Percentiles rank a stretch among this genome's conserved stretches.
Evolutionary conservation across 352 stramenopile species (phyloP).

Genomic region (Globisporangium rhizosaccharum): DNA sequence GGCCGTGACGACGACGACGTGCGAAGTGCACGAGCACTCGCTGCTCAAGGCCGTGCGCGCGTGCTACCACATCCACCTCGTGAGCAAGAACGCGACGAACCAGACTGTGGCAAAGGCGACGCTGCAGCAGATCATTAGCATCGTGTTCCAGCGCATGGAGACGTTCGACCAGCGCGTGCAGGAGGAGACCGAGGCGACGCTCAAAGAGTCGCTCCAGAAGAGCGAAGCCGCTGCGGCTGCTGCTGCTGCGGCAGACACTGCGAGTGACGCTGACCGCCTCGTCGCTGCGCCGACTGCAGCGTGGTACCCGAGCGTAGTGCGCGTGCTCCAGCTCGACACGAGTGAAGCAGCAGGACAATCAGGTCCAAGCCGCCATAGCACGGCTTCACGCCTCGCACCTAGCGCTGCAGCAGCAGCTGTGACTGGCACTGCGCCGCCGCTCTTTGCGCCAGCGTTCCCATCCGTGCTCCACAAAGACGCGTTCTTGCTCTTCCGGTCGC

Average conservation of each 20-base stretch:
- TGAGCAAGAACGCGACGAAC: constrained; percentile 90
- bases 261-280: constrained; percentile 13
- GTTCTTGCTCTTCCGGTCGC: constrained; percentile 96
- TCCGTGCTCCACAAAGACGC: constrained; percentile 97
- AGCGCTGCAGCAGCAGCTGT: not conserved
- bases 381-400: not conserved
- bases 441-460: constrained; percentile 80
- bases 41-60: constrained; percentile 94
- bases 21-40: constrained; percentile 88
- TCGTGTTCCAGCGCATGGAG: constrained; percentile 97
- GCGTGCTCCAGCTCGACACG: constrained; percentile 21
- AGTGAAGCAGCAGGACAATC: not conserved
- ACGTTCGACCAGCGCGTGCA: constrained; percentile 74
- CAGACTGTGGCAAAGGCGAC: constrained; percentile 97
- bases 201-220: constrained; percentile 48
- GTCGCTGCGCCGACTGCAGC: constrained; percentile 14
- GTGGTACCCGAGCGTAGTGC: constrained; percentile 47
- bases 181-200: constrained; percentile 54
- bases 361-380: not conserved
- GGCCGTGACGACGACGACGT: constrained; percentile 86
- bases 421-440: constrained; percentile 16
- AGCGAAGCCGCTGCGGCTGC: constrained; percentile 18
- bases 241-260: constrained; percentile 10
- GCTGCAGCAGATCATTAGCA: constrained; percentile 95
- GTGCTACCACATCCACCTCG: constrained; percentile 96